Evolutionary conservation across 2,329 filamentous ascomycete species (phyloP).

Genomic region (Aspergillus latus): DNA sequence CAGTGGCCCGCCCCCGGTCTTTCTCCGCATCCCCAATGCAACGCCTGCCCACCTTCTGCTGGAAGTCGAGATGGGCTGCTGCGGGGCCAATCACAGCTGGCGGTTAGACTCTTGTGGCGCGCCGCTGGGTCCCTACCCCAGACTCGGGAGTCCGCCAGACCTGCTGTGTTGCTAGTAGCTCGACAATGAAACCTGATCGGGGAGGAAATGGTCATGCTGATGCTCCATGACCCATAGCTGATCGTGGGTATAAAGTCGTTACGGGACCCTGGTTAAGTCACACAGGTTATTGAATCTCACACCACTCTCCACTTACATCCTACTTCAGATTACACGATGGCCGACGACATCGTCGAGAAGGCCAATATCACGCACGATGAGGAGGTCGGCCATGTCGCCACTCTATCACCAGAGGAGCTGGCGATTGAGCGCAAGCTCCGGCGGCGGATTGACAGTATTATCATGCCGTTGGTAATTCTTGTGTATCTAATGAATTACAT

Average conservation of each 20-base stretch:
- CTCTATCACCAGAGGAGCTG: conserved; percentile 34
- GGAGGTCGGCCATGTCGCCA: conserved; percentile 37
- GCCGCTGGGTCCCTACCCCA: not conserved
- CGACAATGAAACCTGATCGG: not conserved
- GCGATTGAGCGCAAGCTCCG: conserved; percentile 39
- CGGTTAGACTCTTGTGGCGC: not conserved
- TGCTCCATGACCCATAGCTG: not conserved
- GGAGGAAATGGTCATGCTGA: not conserved
- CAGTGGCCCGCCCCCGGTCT: conserved; percentile 2
- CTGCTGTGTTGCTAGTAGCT: not conserved
- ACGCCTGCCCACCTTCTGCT: not conserved
- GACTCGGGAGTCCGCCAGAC: not conserved
- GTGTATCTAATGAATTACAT: conserved; percentile 49
- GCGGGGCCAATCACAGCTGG: not conserved
- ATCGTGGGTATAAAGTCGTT: not conserved
- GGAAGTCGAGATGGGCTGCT: not conserved
- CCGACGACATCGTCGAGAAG: conserved; percentile 16
- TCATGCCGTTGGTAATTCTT: conserved; percentile 44
- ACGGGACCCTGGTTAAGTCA: not conserved
- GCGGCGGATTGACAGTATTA: conserved; percentile 37
- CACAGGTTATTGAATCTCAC: not conserved
- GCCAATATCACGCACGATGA: conserved; percentile 21
- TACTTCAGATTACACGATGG: not conserved
- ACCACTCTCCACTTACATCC: not conserved
- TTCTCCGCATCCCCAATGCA: conserved; percentile 12